Evolutionary conservation across 2,329 filamentous ascomycete species (phyloP), one percentile per base, ranked within the genome.

Genomic region (Stachybotrys chartarum): DNA sequence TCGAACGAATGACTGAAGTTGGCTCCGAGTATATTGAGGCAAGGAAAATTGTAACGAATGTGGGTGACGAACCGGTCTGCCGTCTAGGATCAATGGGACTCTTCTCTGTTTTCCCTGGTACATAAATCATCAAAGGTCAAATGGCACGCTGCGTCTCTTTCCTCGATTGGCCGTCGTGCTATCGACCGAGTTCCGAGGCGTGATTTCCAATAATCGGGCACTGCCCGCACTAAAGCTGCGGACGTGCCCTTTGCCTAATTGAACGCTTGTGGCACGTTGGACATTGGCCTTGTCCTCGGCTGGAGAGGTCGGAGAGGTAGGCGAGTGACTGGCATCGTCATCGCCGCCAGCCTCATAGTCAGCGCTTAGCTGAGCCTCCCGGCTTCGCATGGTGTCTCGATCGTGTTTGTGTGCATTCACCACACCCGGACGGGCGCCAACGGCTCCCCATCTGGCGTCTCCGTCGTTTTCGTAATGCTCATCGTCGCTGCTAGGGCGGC

Each of bases 151-250:
- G 56, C 62, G 60, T 60, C 58, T 64, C 61, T 58, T 69, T 64
- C 61, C 64, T 52, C 57, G 64, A 54, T 66, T n/a, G 7, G 16
- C 69, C 61, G 70, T 70, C 65, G 73, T 77, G 47, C 70, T 72
- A 59, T 85, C 83, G 12, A 72, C 70, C 24, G 82, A 86, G 49
- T 69, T 68, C 30, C 80, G 76, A 24, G 82, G 78, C 18, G 79
- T 78, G 50, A 92, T 78, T 52, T 91, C 85, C 52, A 94, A 73
- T 53, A 93, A 71, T 70, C 84, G 88, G 11, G 88, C 88, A 65
- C 87, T 92, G 52, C 89, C 89, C 49, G 88, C 87, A 64, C 88
- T 92, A 64, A 91, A 85, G 59, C 87, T 87, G 54, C 86, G 80
- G 18, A 77, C 82, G 62, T 92, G 88, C 10, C 79, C 77, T 63